Evolutionary conservation across 495 filamentous ascomycete species (phyloP).

Genomic region (Xylaria nigripes): DNA sequence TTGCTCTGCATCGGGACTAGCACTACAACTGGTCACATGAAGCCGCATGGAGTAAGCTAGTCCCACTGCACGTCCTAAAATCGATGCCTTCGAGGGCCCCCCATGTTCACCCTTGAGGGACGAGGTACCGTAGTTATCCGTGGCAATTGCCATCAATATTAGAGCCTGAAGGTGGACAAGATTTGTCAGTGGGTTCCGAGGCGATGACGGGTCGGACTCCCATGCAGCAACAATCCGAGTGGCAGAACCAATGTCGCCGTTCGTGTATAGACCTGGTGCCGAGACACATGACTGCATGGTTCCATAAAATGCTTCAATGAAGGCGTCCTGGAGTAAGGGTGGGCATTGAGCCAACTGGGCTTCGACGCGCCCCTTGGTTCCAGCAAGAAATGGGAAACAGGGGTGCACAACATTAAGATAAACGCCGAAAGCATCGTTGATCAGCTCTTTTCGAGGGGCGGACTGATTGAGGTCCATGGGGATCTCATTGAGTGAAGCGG

Average conservation of each 20-base stretch:
- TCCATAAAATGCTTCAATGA: constrained; percentile 59
- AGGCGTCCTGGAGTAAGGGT: constrained; percentile 56
- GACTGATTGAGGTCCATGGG: constrained; percentile 23
- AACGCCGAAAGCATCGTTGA: constrained; percentile 45
- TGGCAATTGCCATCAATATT: constrained; percentile 52
- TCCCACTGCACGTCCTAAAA: constrained; percentile 50
- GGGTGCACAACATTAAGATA: constrained; percentile 67
- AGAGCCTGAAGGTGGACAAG: constrained; percentile 57
- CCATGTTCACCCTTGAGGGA: constrained; percentile 26
- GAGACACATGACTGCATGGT: constrained; percentile 49
- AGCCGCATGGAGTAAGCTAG: constrained; percentile 52
- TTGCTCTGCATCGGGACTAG: constrained; percentile 19
- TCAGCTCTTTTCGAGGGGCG: constrained; percentile 30
- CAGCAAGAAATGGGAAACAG: constrained; percentile 64
- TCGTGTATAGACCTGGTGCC: constrained; percentile 29
- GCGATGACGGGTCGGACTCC: constrained; percentile 40
- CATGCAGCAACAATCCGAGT: constrained; percentile 44
- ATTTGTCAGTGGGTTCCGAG: constrained; percentile 40
- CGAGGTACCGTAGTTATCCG: constrained; percentile 40
- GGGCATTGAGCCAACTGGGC: constrained; percentile 55
- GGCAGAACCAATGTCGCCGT: constrained; percentile 35
- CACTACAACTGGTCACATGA: constrained; percentile 30
- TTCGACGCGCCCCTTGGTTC: constrained; percentile 54
- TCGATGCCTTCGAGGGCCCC: constrained; percentile 30
- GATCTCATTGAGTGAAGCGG: constrained; percentile 23